Conservation (phyloP, 2,329 filamentous ascomycete genomes). For the Fusarium verrucosum region DNA sequence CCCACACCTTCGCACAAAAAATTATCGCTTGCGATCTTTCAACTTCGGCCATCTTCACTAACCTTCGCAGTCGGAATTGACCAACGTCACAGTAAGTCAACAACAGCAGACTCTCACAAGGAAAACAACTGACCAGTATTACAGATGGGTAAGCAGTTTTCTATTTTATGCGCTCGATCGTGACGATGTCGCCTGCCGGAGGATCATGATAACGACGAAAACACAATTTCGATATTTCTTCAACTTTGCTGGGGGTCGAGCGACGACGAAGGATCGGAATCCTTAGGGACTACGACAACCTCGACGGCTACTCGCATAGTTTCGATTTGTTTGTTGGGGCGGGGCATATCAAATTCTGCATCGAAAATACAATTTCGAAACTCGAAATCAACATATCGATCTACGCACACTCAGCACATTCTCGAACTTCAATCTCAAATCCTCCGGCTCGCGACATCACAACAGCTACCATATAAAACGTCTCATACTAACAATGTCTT, state of each 20-base stretch:
- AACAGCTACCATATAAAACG: conserved; percentile 1
- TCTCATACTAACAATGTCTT: conserved; percentile 46
- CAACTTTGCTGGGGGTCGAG: conserved; percentile 4
- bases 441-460: conserved; percentile 26
- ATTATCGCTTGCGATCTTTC: conserved; percentile 50
- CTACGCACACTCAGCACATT: not conserved
- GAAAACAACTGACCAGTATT: conserved; percentile 51
- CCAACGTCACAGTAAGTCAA: conserved; percentile 61
- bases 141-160: conserved; percentile 69
- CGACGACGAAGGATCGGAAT: conserved; percentile 7
- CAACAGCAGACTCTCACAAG: conserved; percentile 46
- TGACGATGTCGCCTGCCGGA: conserved; percentile 41
- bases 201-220: conserved; percentile 29
- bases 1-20: conserved; percentile 56
- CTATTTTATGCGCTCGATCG: conserved; percentile 34
- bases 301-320: not conserved
- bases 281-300: not conserved
- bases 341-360: not conserved
- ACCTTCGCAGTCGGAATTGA: conserved; percentile 56
- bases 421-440: conserved; percentile 14
- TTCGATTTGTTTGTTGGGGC: not conserved
- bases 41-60: conserved; percentile 53
- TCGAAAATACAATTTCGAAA: conserved; percentile 18
- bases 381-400: conserved; percentile 12
- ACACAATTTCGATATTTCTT: conserved; percentile 36